These are phyloP conservation scores for Prunus davidiana DNA, from an alignment of 306 rosid genomes.

Conservation along the genomic window DNA sequence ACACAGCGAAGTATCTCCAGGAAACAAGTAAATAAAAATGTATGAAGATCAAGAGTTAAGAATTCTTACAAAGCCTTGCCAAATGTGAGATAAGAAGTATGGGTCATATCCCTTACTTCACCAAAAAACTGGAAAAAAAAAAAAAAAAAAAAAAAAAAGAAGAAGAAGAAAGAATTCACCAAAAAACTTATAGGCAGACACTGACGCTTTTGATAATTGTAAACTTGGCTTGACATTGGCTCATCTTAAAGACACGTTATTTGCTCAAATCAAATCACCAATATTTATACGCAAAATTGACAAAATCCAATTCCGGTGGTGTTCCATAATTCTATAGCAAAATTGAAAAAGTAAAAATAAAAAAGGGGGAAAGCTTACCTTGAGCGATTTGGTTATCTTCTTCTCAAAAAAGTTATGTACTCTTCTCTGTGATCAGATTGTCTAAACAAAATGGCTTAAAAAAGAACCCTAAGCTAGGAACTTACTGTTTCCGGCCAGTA, in stretches of 20 bases:
- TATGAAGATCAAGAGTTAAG: neutral
- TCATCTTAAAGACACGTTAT: neutral
- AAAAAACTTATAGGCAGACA: neutral
- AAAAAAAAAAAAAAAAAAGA: neutral
- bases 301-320: neutral
- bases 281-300: no score
- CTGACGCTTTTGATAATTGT: neutral
- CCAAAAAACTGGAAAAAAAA: neutral
- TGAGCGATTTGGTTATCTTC: neutral
- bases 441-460: neutral
- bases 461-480: neutral
- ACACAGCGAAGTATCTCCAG: no score
- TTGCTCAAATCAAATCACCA: neutral
- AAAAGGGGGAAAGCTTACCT: neutral
- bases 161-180: neutral
- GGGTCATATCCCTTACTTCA: constrained; percentile 18
- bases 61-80: constrained; percentile 28
- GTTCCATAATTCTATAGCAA: neutral
- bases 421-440: neutral
- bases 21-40: neutral
- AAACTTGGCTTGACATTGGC: neutral
- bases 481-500: neutral
- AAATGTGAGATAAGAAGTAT: constrained; percentile 17
- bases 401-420: neutral
- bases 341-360: neutral